Conservation (phyloP, 371 early-diverging fungal genomes). For the Syncephalastrum sp. region DNA sequence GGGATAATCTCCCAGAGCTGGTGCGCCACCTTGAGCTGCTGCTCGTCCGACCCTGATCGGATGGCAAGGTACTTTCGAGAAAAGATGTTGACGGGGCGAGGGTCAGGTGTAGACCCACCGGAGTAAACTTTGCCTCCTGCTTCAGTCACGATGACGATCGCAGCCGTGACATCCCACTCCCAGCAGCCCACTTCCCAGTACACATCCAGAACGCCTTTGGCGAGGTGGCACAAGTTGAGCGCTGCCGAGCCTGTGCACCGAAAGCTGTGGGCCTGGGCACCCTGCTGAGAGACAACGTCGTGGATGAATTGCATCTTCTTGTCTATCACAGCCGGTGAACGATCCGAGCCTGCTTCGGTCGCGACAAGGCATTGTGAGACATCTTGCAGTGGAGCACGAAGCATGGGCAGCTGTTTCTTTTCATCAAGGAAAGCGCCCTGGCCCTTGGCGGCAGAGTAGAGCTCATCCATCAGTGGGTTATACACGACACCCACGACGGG, state of each 20-base stretch:
- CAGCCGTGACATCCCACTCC: slow-evolving; percentile 84
- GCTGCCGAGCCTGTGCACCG: slow-evolving; percentile 84
- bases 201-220: slow-evolving; percentile 81
- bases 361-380: slow-evolving; percentile 71
- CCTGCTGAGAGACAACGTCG: slow-evolving; percentile 31
- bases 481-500: slow-evolving; percentile 90
- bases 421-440: slow-evolving; percentile 69
- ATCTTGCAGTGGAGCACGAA: slow-evolving; percentile 52
- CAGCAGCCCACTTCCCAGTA: slow-evolving; percentile 92
- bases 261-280: slow-evolving; percentile 63
- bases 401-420: slow-evolving; percentile 57
- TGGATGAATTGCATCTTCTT: slow-evolving; percentile 71
- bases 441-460: slow-evolving; percentile 66
- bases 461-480: slow-evolving; percentile 85
- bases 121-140: slow-evolving; percentile 74
- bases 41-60: slow-evolving; percentile 31
- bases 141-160: slow-evolving; percentile 68
- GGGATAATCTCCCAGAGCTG: slow-evolving; percentile 48
- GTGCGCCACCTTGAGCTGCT: slow-evolving; percentile 32
- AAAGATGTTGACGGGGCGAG: slow-evolving; percentile 41
- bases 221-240: slow-evolving; percentile 75
- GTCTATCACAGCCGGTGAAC: slow-evolving; percentile 55
- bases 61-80: slow-evolving; percentile 52
- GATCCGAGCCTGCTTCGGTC: slow-evolving; percentile 84
- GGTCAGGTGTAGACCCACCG: slow-evolving; percentile 34